Evolutionary conservation across 441 rosid genomes (phyloP).

Genomic region (Melastoma candidum): DNA sequence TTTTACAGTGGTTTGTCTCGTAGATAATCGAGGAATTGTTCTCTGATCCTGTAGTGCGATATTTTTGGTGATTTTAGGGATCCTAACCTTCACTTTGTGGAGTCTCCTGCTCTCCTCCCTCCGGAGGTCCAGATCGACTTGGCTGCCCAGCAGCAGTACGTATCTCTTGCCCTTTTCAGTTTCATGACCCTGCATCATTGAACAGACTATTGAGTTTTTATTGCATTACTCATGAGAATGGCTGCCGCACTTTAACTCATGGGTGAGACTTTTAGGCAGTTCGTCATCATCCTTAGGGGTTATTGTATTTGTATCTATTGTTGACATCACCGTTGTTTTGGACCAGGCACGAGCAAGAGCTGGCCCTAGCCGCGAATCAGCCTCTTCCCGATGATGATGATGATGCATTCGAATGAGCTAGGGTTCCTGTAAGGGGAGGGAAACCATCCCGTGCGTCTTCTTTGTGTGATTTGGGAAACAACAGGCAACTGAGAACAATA

Average conservation of each 20-base stretch:
- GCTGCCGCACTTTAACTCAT: too few relatives aligned
- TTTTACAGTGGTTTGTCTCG: too few relatives aligned
- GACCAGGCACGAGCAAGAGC: conserved; percentile 68
- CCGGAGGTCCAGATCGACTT: conserved; percentile 63
- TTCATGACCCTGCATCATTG: too few relatives aligned
- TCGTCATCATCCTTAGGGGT: too few relatives aligned
- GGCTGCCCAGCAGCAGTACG: conserved; percentile 64
- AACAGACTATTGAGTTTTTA: too few relatives aligned
- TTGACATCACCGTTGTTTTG: neutral
- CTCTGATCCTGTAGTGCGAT: neutral
- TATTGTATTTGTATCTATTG: neutral
- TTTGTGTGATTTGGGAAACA: too few relatives aligned
- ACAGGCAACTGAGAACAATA: too few relatives aligned
- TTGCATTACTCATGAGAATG: too few relatives aligned
- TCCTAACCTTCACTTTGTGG: conserved; percentile 57
- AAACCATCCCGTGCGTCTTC: too few relatives aligned
- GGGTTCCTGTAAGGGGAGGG: neutral
- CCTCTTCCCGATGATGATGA: conserved; percentile 75
- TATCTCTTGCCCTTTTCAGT: neutral
- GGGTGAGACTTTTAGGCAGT: too few relatives aligned
- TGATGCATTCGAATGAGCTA: conserved; percentile 45
- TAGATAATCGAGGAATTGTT: neutral
- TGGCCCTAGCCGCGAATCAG: conserved; percentile 54
- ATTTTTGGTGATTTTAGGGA: conserved; percentile 24
- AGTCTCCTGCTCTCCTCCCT: conserved; percentile 69